These are phyloP conservation scores for Toxoplasma gondii DNA, from an alignment of 169 alveolate species.

Conservation along the genomic window DNA sequence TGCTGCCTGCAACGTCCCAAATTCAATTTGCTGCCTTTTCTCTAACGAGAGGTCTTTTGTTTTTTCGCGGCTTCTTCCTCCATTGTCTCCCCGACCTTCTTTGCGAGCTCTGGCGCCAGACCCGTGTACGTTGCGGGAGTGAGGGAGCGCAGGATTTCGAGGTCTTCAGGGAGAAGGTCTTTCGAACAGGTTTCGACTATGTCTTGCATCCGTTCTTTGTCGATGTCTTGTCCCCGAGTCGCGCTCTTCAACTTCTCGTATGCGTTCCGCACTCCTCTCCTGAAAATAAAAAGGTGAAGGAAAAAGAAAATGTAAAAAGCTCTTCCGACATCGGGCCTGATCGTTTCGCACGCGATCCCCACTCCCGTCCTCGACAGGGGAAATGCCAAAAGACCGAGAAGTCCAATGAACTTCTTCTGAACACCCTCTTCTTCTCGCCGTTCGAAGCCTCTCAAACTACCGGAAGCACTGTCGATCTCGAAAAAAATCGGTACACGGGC, in stretches of 20 bases:
- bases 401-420: too few species aligned
- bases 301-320: not conserved
- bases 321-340: not conserved
- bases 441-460: too few species aligned
- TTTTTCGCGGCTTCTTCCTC: not conserved
- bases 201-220: not conserved
- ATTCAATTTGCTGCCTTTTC: too few species aligned
- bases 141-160: not conserved
- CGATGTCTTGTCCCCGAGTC: not conserved
- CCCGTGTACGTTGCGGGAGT: conserved; percentile 38
- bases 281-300: not conserved
- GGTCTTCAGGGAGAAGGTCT: not conserved
- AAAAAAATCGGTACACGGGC: too few species aligned
- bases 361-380: too few species aligned
- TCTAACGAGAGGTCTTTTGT: too few species aligned
- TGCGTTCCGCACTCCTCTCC: conserved; percentile 4
- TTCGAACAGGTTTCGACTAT: not conserved
- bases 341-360: too few species aligned
- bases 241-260: conserved; percentile 10
- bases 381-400: too few species aligned
- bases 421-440: too few species aligned
- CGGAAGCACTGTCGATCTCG: too few species aligned
- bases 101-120: not conserved
- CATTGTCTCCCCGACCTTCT: not conserved
- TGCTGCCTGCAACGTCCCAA: too few species aligned